Evolutionary conservation across 768 basidiomycete species (phyloP).

Genomic region (Hemileccinum rubropunctum): DNA sequence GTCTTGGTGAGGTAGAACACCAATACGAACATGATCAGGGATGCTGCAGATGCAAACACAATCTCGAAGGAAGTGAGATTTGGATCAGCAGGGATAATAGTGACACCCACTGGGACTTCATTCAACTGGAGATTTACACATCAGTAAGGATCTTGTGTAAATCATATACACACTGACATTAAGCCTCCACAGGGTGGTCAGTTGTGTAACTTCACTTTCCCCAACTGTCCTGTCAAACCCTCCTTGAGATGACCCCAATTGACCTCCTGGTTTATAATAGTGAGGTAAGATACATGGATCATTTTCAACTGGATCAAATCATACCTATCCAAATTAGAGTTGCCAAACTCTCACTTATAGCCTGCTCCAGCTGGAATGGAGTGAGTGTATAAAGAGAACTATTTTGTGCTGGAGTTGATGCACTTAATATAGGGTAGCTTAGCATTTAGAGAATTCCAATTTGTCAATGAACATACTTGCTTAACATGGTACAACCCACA

Average conservation of each 20-base stretch:
- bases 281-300: not conserved
- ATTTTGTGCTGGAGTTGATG: not conserved
- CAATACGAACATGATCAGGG: constrained; percentile 4
- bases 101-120: constrained; percentile 7
- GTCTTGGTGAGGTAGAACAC: not conserved
- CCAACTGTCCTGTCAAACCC: constrained; percentile 7
- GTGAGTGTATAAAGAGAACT: not conserved
- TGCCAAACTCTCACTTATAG: constrained; percentile 3
- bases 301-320: not conserved
- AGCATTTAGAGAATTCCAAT: not conserved
- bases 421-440: not conserved
- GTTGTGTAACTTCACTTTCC: constrained; percentile 5
- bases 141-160: not conserved
- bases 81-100: not conserved
- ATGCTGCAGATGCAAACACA: constrained; percentile 1
- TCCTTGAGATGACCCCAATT: constrained; percentile 4
- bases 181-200: constrained; percentile 9
- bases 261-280: not conserved
- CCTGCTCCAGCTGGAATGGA: not conserved
- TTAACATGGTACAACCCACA: not conserved
- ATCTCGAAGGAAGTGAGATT: not conserved
- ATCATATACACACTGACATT: constrained; percentile 6
- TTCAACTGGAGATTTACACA: constrained; percentile 5
- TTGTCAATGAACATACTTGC: not conserved
- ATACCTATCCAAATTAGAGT: constrained; percentile 12